These are phyloP conservation scores for Cladosporium sphaerospermum DNA, from an alignment of 2,329 filamentous ascomycete species.

Conservation along the genomic window DNA sequence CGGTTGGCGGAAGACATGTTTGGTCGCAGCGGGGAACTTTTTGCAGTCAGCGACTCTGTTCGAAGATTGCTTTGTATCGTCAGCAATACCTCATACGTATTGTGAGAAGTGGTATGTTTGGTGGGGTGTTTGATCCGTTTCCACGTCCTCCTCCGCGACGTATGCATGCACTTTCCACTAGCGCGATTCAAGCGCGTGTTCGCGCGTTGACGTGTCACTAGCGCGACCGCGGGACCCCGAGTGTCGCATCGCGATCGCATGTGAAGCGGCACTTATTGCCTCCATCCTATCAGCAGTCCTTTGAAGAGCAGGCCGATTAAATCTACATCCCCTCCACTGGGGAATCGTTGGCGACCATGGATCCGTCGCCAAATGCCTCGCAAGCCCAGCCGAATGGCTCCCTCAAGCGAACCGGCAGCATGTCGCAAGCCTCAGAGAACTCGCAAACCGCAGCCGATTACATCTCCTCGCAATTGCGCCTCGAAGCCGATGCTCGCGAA, in stretches of 20 bases:
- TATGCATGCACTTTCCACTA: background rate
- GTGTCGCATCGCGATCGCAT: background rate
- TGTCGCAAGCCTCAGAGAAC: constrained; percentile 42
- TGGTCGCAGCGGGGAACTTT: constrained; percentile 73
- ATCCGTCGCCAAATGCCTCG: background rate
- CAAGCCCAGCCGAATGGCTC: background rate
- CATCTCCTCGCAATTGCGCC: constrained; percentile 78
- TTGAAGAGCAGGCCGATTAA: too few relatives aligned
- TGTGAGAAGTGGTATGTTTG: background rate
- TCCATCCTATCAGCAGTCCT: too few relatives aligned
- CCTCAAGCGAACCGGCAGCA: constrained; percentile 14
- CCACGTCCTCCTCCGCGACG: background rate
- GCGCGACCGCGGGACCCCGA: too few relatives aligned
- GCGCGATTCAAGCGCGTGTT: background rate
- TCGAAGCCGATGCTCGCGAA: constrained; percentile 93
- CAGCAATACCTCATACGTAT: background rate
- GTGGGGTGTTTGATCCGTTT: constrained; percentile 2
- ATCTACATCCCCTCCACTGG: too few relatives aligned
- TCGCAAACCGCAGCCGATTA: constrained; percentile 59
- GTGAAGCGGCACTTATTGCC: background rate
- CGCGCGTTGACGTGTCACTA: background rate
- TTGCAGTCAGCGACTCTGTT: background rate
- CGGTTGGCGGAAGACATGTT: constrained; percentile 81
- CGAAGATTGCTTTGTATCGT: background rate
- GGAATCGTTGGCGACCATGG: background rate